Evolutionary conservation across 352 stramenopile genomes (phyloP).

Genomic region (Globisporangium alternatum): DNA sequence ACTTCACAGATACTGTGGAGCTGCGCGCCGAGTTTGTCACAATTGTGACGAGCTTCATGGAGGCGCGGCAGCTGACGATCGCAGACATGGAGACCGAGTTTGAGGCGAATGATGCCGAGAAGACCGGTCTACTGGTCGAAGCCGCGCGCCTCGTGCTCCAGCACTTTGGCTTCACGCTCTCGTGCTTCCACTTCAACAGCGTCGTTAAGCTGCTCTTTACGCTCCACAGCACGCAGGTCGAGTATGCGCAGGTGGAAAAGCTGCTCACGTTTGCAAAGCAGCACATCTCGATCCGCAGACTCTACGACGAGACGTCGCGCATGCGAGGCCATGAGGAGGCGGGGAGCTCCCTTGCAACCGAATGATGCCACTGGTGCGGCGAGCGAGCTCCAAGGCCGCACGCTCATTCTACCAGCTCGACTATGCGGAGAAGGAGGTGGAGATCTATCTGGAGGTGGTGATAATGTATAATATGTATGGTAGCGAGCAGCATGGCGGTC

Average conservation of each 20-base stretch:
- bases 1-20: conserved; percentile 62
- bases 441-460: neutral
- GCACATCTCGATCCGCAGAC: conserved; percentile 5
- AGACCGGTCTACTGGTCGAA: conserved; percentile 38
- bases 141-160: conserved; percentile 36
- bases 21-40: conserved; percentile 48
- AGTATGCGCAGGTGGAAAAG: conserved; percentile 44
- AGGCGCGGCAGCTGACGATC: conserved; percentile 19
- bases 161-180: conserved; percentile 43
- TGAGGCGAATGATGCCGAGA: conserved; percentile 18
- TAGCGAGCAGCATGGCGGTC: neutral
- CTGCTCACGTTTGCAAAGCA: conserved; percentile 32
- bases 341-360: neutral
- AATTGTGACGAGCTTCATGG: conserved; percentile 28
- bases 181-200: conserved; percentile 59
- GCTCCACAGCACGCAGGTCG: conserved; percentile 33
- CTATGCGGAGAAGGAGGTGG: conserved; percentile 6
- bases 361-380: conserved; percentile 1
- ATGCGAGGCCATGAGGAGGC: neutral
- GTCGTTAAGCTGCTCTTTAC: conserved; percentile 54
- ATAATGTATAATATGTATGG: neutral
- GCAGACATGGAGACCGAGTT: conserved; percentile 35
- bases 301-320: conserved; percentile 10
- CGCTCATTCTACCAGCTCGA: conserved; percentile 15
- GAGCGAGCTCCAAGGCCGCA: conserved; percentile 8